Percentiles rank a stretch among this genome's conserved stretches.
These are phyloP conservation scores for Raffaelea arxii DNA, from an alignment of 2,329 filamentous ascomycete species.

Conservation along the genomic window DNA sequence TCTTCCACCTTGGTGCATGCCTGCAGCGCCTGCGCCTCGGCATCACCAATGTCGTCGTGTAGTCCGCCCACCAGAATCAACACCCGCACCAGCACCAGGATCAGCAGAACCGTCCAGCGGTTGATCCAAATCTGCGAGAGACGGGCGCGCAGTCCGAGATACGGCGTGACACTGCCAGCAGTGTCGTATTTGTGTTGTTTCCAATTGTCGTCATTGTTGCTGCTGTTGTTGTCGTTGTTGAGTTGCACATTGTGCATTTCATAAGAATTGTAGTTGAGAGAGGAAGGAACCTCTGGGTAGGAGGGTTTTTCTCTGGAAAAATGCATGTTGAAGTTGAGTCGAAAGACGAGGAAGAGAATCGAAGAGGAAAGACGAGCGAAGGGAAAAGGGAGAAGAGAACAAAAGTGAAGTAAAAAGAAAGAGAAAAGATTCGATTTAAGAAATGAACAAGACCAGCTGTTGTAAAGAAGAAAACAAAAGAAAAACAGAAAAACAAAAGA, in stretches of 20 bases:
- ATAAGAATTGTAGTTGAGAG: conserved; percentile 20
- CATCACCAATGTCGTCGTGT: conserved; percentile 63
- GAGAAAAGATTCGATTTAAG: too few relatives aligned
- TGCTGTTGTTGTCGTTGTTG: conserved; percentile 24
- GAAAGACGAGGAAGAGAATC: conserved; percentile 8
- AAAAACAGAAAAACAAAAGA: background rate
- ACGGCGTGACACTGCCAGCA: conserved; percentile 69
- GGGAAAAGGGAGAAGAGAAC: background rate
- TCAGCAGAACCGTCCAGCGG: conserved; percentile 83
- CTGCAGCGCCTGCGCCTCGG: conserved; percentile 71
- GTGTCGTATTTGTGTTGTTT: conserved; percentile 33
- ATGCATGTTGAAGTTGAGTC: conserved; percentile 12
- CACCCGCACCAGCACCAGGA: conserved; percentile 75
- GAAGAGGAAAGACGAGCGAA: background rate
- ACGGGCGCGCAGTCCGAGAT: conserved; percentile 79
- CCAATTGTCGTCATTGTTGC: conserved; percentile 18
- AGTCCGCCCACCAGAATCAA: conserved; percentile 67
- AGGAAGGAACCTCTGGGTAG: conserved; percentile 21
- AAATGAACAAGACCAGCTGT: background rate
- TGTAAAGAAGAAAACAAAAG: background rate
- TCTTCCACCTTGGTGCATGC: conserved; percentile 90
- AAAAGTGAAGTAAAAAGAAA: background rate
- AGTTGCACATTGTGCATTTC: conserved; percentile 26
- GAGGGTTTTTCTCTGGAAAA: conserved; percentile 17
- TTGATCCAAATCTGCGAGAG: conserved; percentile 97